phyloP scores from a whole-genome alignment of 306 rosid species.

The Hippophae rhamnoides region DNA sequence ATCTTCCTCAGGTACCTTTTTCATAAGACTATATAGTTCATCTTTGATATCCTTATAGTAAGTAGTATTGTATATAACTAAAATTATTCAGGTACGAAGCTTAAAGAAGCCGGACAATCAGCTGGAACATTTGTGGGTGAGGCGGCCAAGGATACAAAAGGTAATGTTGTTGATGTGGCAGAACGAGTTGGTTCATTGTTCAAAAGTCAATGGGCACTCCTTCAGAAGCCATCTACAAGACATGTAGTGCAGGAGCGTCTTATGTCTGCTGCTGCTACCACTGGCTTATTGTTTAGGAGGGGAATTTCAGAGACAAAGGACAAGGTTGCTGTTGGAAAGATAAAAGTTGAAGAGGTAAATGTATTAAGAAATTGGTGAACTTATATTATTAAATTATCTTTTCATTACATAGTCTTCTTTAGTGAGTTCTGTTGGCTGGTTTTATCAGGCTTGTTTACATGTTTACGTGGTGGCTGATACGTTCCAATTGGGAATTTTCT shows the following conservation, averaged over 20 bases:
- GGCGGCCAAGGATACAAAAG: slow-evolving; percentile 84
- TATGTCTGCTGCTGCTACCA: slow-evolving; percentile 79
- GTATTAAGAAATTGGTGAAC: neutral
- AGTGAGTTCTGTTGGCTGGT: neutral
- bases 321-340: slow-evolving; percentile 72
- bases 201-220: slow-evolving; percentile 77
- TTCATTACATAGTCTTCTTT: neutral
- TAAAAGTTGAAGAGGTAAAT: slow-evolving; percentile 90
- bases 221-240: slow-evolving; percentile 83
- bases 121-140: slow-evolving; percentile 90
- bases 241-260: slow-evolving; percentile 88
- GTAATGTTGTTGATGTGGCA: slow-evolving; percentile 64
- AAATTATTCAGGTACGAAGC: slow-evolving; percentile 57
- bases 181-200: slow-evolving; percentile 64
- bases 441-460: neutral
- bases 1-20: slow-evolving; percentile 67
- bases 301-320: slow-evolving; percentile 79
- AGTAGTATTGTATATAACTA: slow-evolving; percentile 7
- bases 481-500: slow-evolving; percentile 11
- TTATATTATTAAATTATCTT: neutral
- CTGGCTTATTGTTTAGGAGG: slow-evolving; percentile 68
- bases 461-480: slow-evolving; percentile 1
- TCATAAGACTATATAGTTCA: neutral
- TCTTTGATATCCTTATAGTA: slow-evolving; percentile 6
- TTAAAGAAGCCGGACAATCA: slow-evolving; percentile 79